Conservation (phyloP, 2,329 filamentous ascomycete species). For the Botrytis paeoniae region DNA sequence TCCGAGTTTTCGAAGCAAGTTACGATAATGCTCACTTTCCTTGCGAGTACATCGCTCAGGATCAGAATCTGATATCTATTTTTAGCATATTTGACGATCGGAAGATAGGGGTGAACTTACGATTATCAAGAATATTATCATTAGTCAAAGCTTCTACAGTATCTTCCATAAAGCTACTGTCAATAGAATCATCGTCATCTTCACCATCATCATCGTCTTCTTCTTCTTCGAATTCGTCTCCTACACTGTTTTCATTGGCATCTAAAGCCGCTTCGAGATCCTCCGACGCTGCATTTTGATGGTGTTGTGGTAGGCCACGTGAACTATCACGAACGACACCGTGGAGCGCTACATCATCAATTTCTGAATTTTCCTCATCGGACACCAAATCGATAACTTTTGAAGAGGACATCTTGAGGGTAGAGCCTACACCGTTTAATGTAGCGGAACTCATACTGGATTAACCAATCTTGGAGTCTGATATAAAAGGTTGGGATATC, state of each 20-base stretch:
- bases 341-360: neutral
- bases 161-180: slow-evolving; percentile 48
- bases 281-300: slow-evolving; percentile 5
- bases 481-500: neutral
- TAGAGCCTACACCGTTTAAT: slow-evolving; percentile 1
- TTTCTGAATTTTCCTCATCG: slow-evolving; percentile 1
- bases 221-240: neutral
- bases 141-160: slow-evolving; percentile 47
- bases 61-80: slow-evolving; percentile 27
- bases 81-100: slow-evolving; percentile 27
- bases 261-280: neutral
- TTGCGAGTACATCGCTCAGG: slow-evolving; percentile 55
- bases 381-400: slow-evolving; percentile 8
- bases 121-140: slow-evolving; percentile 45
- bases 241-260: neutral
- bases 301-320: slow-evolving; percentile 14
- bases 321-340: neutral
- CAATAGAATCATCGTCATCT: slow-evolving; percentile 37
- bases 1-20: slow-evolving; percentile 72
- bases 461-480: neutral
- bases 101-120: slow-evolving; percentile 32
- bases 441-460: slow-evolving; percentile 2
- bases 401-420: slow-evolving; percentile 15
- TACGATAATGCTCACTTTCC: slow-evolving; percentile 66
- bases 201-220: slow-evolving; percentile 17